phyloP scores from a whole-genome alignment of 371 early-diverging fungal species.

The Haplosporangium sp. region DNA sequence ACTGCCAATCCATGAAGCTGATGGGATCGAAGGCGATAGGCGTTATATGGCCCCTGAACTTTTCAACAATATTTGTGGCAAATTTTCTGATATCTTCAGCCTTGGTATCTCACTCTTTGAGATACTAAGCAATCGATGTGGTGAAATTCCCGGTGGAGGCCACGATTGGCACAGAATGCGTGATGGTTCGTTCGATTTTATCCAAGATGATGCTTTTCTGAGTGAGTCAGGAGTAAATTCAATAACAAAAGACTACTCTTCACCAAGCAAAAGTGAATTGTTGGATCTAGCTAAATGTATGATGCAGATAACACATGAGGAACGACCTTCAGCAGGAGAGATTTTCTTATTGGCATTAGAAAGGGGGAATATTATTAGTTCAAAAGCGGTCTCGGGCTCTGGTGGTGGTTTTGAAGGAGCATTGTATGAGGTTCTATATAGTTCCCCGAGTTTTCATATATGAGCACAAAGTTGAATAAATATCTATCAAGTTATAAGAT shows the following conservation, averaged over 20 bases:
- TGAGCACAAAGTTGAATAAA: too few species aligned
- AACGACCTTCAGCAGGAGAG: neutral
- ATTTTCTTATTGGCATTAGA: neutral
- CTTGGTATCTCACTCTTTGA: conserved; percentile 4
- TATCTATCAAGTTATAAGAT: too few species aligned
- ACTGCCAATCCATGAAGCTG: neutral
- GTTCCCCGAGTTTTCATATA: neutral
- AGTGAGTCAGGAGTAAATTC: neutral
- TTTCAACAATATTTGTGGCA: neutral
- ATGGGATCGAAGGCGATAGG: conserved; percentile 6
- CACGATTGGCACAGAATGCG: conserved; percentile 6
- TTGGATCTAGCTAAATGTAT: neutral
- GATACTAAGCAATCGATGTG: conserved; percentile 10
- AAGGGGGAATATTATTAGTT: neutral
- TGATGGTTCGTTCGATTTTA: neutral
- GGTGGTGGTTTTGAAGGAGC: neutral
- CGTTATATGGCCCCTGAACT: conserved; percentile 10
- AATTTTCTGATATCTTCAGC: conserved; percentile 8
- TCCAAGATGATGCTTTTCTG: neutral
- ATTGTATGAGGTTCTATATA: neutral
- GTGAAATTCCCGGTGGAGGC: conserved; percentile 1
- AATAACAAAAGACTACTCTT: neutral
- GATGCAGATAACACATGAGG: neutral
- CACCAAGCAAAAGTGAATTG: neutral
- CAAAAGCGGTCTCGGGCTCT: neutral